Evolutionary conservation across 129 eudicot genomes (phyloP), one percentile per base, ranked within the genome.

Genomic region (Flaveria robusta): DNA sequence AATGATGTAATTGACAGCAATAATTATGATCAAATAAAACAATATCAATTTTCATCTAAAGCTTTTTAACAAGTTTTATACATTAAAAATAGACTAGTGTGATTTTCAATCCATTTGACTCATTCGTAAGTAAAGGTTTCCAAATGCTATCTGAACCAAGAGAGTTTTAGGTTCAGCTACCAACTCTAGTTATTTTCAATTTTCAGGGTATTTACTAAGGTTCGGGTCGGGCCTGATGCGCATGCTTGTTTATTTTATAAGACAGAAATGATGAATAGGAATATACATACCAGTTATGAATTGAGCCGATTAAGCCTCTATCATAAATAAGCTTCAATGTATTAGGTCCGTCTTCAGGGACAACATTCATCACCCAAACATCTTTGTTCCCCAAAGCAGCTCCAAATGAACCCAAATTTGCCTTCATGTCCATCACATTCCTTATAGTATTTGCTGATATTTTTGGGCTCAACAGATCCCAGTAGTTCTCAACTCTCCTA

Each of bases 341-440:
- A 74, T 89, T 89, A 7, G 97, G 99, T 72, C 99, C 97, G 75
- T 95, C 97, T 79, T 91, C 96, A 56, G 97, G 86, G 66, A 95
- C 92, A 68, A 85, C 91, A 81, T 91, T 95, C 99, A 95, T 95
- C 66, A 95, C 99, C 99, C 99, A 95, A 50, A 95, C 82, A 56
- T 91, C 96, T 85, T 95, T 95, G 50, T 70, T 89, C 74, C 88
- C 90, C 85, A 95, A 74, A 63, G 97, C 99, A 81, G 97, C 99
- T 70, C 94, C 99, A 72, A 95, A 95, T 72, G 99, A 95, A 34
- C 99, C 99, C 82, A 95, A 67, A 74, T 89, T 81, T 29, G 97
- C 96, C 86, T 95, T 91, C 99, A 95, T 91, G 76, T 95, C 99
- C 99, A 95, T 95, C 76, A 95, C 86, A 45, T 95, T 95, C 84